Evolutionary conservation across 2,329 filamentous ascomycete genomes (phyloP).

Genomic region (Penicillium sp.): DNA sequence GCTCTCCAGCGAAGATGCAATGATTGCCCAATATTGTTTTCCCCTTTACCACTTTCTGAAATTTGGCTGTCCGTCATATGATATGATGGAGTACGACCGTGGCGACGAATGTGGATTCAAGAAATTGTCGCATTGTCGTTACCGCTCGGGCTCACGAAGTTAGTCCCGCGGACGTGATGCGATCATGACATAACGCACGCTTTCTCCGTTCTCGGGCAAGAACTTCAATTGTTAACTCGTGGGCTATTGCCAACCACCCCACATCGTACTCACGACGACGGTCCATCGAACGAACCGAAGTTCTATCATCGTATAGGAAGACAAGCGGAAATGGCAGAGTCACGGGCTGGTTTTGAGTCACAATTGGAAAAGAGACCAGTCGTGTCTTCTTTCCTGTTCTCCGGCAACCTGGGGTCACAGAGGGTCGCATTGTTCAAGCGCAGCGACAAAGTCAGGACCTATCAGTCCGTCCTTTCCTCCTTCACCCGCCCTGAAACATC

Average conservation of each 20-base stretch:
- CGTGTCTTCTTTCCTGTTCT: conserved; percentile 44
- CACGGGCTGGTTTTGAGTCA: conserved; percentile 4
- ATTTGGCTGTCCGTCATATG: no score
- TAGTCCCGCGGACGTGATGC: background rate
- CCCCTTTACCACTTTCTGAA: no score
- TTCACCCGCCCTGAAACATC: background rate
- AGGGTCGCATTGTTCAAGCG: conserved; percentile 58
- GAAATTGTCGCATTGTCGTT: background rate
- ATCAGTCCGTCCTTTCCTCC: conserved; percentile 41
- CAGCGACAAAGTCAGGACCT: conserved; percentile 55
- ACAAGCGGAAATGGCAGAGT: conserved; percentile 2
- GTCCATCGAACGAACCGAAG: background rate
- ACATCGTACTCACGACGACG: no score
- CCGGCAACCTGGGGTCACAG: conserved; percentile 23
- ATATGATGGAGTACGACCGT: no score
- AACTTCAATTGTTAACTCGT: no score
- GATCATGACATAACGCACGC: background rate
- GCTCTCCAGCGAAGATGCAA: no score
- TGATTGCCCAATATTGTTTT: no score
- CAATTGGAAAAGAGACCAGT: conserved; percentile 27
- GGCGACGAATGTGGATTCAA: background rate
- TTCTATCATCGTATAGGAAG: background rate
- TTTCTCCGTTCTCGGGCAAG: no score
- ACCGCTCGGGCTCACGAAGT: background rate
- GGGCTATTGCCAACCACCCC: no score